These are phyloP conservation scores for Stevia rebaudiana DNA, from an alignment of 140 eudicot species.

Conservation along the genomic window DNA sequence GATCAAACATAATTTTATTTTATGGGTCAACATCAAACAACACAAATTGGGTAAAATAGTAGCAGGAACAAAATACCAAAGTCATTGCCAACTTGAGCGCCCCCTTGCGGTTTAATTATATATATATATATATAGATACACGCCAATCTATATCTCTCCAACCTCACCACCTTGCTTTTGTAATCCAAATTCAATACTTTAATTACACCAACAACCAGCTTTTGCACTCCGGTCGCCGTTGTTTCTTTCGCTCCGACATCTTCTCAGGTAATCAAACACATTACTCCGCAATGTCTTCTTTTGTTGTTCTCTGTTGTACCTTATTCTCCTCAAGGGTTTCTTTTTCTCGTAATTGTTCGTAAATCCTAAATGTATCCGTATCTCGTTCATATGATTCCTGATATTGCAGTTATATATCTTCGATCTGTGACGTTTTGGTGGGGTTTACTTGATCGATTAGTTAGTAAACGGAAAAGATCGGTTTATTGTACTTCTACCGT, in stretches of 20 bases:
- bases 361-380: conserved; percentile 18
- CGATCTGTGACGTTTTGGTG: conserved; percentile 8
- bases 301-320: neutral
- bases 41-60: too few relatives aligned
- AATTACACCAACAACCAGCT: conserved; percentile 11
- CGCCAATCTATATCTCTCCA: conserved; percentile 11
- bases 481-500: neutral
- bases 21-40: too few relatives aligned
- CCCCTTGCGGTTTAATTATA: neutral
- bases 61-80: too few relatives aligned
- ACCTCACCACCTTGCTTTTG: conserved; percentile 36
- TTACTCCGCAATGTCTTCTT: too few relatives aligned
- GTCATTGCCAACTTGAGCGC: neutral
- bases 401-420: neutral
- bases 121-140: neutral
- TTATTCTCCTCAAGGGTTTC: conserved; percentile 12
- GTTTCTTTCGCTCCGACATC: conserved; percentile 38
- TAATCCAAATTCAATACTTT: neutral
- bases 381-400: conserved; percentile 11
- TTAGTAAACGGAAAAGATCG: conserved; percentile 6
- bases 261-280: conserved; percentile 29
- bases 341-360: neutral
- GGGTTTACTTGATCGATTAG: conserved; percentile 23
- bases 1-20: too few relatives aligned
- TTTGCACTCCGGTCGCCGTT: conserved; percentile 16